phyloP scores from a whole-genome alignment of 148 eudicot genomes.

The Salicornia ramosissima region DNA sequence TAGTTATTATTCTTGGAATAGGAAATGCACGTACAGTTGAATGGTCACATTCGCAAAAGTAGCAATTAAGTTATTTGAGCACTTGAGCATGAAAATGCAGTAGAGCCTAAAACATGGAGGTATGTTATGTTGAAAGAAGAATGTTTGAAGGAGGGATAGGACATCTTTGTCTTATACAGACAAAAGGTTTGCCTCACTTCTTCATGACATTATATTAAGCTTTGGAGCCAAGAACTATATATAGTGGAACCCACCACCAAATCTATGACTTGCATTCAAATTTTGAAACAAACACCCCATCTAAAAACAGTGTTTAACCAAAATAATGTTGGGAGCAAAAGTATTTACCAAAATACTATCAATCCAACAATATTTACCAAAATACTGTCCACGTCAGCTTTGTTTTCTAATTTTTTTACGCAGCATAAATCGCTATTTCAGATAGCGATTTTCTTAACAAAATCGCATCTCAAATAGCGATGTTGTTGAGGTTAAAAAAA shows the following conservation, averaged over 20 bases:
- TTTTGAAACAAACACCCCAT: slow-evolving; percentile 38
- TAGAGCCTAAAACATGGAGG: slow-evolving; percentile 7
- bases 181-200: slow-evolving; percentile 51
- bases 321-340: too few relatives aligned
- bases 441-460: too few relatives aligned
- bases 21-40: neutral
- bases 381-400: too few relatives aligned
- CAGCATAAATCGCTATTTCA: too few relatives aligned
- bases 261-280: slow-evolving; percentile 1
- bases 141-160: slow-evolving; percentile 21
- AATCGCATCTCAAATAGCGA: too few relatives aligned
- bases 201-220: slow-evolving; percentile 28
- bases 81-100: slow-evolving; percentile 12
- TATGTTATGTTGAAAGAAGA: neutral
- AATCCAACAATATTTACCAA: too few relatives aligned
- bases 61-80: too few relatives aligned
- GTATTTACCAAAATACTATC: too few relatives aligned
- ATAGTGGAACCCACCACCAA: slow-evolving; percentile 12
- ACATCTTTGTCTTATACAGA: slow-evolving; percentile 56
- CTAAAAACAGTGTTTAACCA: too few relatives aligned
- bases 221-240: slow-evolving; percentile 43
- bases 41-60: neutral
- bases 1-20: too few relatives aligned
- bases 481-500: too few relatives aligned
- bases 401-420: too few relatives aligned